These are phyloP conservation scores for Diplotaxis tenuifolia DNA, from an alignment of 345 rosid species.

Conservation along the genomic window DNA sequence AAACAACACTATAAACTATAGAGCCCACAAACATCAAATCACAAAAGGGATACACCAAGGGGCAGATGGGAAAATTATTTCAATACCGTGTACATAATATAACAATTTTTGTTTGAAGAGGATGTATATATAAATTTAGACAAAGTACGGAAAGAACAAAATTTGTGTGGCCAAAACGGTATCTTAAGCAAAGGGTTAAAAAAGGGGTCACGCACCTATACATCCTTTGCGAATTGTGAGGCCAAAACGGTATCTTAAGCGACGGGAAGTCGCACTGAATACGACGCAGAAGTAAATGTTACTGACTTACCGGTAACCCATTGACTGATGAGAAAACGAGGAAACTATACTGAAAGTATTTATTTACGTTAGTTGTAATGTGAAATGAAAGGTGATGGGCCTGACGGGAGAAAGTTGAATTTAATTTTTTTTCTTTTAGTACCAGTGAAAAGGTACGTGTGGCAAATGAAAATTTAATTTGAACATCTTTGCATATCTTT, in stretches of 20 bases:
- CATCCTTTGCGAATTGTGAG: neutral
- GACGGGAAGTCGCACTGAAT: constrained; percentile 3
- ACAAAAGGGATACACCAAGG: no score
- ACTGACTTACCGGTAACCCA: no score
- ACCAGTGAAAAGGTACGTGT: neutral
- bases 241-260: neutral
- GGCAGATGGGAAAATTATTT: no score
- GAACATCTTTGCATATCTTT: neutral
- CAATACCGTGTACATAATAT: no score
- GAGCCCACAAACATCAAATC: neutral
- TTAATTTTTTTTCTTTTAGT: no score
- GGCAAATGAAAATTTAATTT: neutral
- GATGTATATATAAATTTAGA: no score
- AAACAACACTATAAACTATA: neutral
- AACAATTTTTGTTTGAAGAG: no score
- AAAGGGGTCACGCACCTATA: neutral
- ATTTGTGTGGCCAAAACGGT: neutral
- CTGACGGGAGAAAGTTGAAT: neutral
- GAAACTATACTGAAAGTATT: constrained; percentile 1
- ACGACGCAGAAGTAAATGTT: neutral
- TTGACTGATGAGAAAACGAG: constrained; percentile 10
- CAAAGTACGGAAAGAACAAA: neutral
- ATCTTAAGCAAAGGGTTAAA: neutral
- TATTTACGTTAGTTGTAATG: neutral
- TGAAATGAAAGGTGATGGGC: neutral